phyloP scores from a whole-genome alignment of 2,329 filamentous ascomycete genomes.

The Fusarium sp. region DNA sequence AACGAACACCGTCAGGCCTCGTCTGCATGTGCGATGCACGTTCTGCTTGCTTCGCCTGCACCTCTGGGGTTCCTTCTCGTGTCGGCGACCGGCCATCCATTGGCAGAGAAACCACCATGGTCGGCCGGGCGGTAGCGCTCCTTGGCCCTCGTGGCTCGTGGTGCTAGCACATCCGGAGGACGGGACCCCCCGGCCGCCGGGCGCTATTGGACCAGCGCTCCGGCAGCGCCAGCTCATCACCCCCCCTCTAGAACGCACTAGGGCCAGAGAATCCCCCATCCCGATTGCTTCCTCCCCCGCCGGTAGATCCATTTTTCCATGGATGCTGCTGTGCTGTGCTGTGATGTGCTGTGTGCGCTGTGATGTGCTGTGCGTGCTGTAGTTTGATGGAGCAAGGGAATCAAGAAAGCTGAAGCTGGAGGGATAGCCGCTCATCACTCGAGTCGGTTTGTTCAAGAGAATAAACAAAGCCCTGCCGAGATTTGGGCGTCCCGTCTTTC shows the following conservation, averaged over 20 bases:
- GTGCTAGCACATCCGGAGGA: constrained; percentile 36
- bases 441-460: background rate
- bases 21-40: constrained; percentile 30
- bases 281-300: constrained; percentile 5
- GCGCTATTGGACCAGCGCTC: constrained; percentile 51
- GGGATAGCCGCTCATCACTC: background rate
- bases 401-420: background rate
- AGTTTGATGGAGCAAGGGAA: background rate
- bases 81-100: constrained; percentile 28
- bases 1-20: constrained; percentile 34
- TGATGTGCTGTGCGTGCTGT: background rate
- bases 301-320: background rate
- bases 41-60: constrained; percentile 3
- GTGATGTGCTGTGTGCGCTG: background rate
- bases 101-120: constrained; percentile 38
- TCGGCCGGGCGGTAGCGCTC: background rate
- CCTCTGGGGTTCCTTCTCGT: constrained; percentile 19
- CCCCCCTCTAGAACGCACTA: constrained; percentile 16
- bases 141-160: constrained; percentile 2
- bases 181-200: constrained; percentile 44
- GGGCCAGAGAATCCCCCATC: constrained; percentile 31
- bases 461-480: background rate
- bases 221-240: constrained; percentile 57
- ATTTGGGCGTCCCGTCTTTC: background rate
- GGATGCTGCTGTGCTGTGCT: background rate